A percentile compares a stretch with the other conserved stretches of the same genome.
Conservation (phyloP, 148 eudicot species). For the Vaccinium vitisidaea region DNA sequence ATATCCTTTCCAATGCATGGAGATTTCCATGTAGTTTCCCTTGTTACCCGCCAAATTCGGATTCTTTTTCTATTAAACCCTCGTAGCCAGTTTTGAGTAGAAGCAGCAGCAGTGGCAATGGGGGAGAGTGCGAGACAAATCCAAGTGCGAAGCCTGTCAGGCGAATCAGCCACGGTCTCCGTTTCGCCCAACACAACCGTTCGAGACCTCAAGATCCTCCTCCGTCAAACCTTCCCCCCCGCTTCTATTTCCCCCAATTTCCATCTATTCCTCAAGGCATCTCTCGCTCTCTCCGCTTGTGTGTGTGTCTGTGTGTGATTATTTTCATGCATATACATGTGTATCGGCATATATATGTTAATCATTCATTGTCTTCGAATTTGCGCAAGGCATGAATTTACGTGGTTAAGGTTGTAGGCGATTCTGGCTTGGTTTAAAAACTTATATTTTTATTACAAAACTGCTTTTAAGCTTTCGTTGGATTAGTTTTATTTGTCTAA, state of each 20-base stretch:
- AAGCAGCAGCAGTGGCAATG: not conserved
- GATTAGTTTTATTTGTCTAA: not conserved
- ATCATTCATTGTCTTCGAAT: too few relatives aligned
- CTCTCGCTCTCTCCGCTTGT: not conserved
- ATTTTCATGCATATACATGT: not conserved
- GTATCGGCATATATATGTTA: too few relatives aligned
- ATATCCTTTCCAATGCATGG: too few relatives aligned
- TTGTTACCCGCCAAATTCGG: too few relatives aligned
- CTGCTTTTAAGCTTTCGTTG: not conserved
- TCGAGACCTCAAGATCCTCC: slow-evolving; percentile 56
- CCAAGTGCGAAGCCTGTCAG: slow-evolving; percentile 57
- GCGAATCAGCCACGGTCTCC: slow-evolving; percentile 58
- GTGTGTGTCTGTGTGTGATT: not conserved
- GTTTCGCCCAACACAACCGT: slow-evolving; percentile 44
- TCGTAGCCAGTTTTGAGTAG: not conserved
- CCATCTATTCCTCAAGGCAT: slow-evolving; percentile 73
- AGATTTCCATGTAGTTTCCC: too few relatives aligned
- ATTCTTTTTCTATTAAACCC: too few relatives aligned
- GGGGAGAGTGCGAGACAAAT: slow-evolving; percentile 31
- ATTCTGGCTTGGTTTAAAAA: not conserved
- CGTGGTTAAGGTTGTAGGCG: not conserved
- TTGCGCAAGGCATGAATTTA: not conserved
- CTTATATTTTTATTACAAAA: not conserved
- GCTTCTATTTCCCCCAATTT: slow-evolving; percentile 57
- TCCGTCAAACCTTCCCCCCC: slow-evolving; percentile 48